Evolutionary conservation across 2,329 filamentous ascomycete species (phyloP).

Genomic region (Trichoderma arundinaceum): DNA sequence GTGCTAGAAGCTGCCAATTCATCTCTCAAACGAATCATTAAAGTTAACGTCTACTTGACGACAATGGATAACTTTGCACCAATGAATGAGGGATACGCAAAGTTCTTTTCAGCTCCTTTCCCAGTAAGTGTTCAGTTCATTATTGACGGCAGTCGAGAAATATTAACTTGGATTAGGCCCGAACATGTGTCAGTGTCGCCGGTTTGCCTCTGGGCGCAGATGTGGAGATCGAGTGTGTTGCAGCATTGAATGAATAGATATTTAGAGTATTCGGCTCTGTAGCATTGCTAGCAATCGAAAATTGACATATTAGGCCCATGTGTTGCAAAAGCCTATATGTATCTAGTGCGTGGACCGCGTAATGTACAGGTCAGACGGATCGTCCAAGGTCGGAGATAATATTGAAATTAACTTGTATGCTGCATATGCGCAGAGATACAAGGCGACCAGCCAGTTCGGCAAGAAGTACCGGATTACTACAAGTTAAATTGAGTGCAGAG

Average conservation of each 20-base stretch:
- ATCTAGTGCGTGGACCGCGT: not conserved
- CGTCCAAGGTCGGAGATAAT: too few relatives aligned
- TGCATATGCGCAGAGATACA: not conserved
- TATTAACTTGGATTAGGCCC: constrained; percentile 41
- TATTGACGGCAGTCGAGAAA: not conserved
- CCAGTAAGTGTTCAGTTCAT: constrained; percentile 47
- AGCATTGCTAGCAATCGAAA: not conserved
- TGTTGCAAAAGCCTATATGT: not conserved
- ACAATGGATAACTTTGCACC: constrained; percentile 68
- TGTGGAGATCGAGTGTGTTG: constrained; percentile 69
- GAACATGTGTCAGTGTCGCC: constrained; percentile 76
- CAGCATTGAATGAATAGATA: constrained; percentile 22
- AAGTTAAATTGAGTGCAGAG: not conserved
- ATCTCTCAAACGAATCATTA: constrained; percentile 65
- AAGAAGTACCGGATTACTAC: not conserved
- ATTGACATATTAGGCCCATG: not conserved
- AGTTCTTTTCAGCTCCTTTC: constrained; percentile 55
- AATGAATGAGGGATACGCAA: constrained; percentile 62
- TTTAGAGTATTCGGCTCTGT: not conserved
- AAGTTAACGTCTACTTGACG: constrained; percentile 70
- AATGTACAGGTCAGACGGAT: too few relatives aligned
- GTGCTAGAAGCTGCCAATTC: constrained; percentile 67
- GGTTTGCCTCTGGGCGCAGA: constrained; percentile 72
- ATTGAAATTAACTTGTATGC: not conserved
- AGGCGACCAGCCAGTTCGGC: not conserved